These are phyloP conservation scores for Chrysoporthe deuterocubensis DNA, from an alignment of 2,329 filamentous ascomycete species.

Conservation along the genomic window DNA sequence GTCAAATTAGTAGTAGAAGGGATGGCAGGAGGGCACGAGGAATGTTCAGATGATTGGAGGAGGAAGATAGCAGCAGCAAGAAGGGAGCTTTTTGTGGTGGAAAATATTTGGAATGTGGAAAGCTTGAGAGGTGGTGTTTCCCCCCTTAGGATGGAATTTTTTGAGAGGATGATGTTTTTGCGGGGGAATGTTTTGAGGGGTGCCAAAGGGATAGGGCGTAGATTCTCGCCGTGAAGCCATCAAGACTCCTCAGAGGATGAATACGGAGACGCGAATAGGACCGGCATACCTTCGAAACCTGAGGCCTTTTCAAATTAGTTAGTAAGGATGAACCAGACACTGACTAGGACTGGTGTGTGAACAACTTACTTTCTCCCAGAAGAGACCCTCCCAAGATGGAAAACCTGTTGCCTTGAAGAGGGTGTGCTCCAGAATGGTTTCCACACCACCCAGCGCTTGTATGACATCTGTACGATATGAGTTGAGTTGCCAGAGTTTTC, in stretches of 20 bases:
- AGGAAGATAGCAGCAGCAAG: background rate
- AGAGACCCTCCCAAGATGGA: constrained; percentile 94
- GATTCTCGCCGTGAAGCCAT: background rate
- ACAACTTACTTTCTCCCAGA: constrained; percentile 72
- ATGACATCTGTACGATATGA: constrained; percentile 97
- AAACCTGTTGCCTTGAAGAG: constrained; percentile 97
- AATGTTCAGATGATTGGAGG: too few relatives aligned
- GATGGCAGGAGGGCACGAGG: too few relatives aligned
- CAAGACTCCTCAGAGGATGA: background rate
- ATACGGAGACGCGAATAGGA: background rate
- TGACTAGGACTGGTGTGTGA: background rate
- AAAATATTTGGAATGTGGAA: background rate
- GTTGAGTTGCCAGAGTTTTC: constrained; percentile 96
- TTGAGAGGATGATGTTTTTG: background rate
- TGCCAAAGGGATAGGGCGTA: constrained; percentile 35
- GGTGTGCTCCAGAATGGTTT: constrained; percentile 96
- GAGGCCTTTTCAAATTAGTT: background rate
- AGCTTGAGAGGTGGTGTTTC: too few relatives aligned
- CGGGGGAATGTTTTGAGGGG: background rate
- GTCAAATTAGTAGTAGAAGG: too few relatives aligned
- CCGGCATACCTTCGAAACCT: constrained; percentile 37
- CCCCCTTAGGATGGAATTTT: background rate
- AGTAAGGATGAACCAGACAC: background rate
- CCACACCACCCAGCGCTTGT: constrained; percentile 81
- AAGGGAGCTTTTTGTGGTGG: background rate